A percentile compares a stretch with the other conserved stretches of the same genome.
phyloP scores from a whole-genome alignment of 805 yeast genomes.

The Schwanniomyces sp. region DNA sequence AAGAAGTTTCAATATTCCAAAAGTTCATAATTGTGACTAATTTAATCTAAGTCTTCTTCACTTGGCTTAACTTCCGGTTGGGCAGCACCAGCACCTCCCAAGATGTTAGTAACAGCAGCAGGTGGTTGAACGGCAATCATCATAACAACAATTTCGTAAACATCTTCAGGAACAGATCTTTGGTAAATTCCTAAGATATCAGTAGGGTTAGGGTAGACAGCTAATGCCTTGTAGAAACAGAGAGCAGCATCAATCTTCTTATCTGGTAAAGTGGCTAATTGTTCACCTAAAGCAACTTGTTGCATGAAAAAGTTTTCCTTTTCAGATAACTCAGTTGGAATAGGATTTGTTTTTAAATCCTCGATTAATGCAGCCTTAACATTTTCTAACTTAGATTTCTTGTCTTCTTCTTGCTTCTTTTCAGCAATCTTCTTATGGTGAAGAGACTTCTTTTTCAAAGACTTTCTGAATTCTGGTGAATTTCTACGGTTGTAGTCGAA shows the following conservation, averaged over 20 bases:
- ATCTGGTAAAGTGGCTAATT: conserved; percentile 63
- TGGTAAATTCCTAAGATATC: conserved; percentile 89
- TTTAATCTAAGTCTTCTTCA: conserved; percentile 35
- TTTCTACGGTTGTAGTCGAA: conserved; percentile 92
- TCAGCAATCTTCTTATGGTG: conserved; percentile 60
- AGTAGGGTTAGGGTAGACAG: conserved; percentile 92
- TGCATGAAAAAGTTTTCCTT: conserved; percentile 80
- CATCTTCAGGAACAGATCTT: conserved; percentile 77
- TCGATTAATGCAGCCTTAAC: conserved; percentile 61
- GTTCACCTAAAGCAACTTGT: conserved; percentile 85
- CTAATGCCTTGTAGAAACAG: conserved; percentile 88
- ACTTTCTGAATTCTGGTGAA: conserved; percentile 77
- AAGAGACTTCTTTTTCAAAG: conserved; percentile 62
- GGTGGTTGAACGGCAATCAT: conserved; percentile 94
- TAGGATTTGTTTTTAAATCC: conserved; percentile 69
- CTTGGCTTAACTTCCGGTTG: conserved; percentile 20
- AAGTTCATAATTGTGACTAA: background rate
- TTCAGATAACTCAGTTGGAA: conserved; percentile 66
- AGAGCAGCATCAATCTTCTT: conserved; percentile 82
- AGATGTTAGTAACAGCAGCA: conserved; percentile 65
- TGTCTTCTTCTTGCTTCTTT: conserved; percentile 54
- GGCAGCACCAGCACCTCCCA: conserved; percentile 34
- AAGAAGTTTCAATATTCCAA: background rate
- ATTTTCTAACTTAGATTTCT: conserved; percentile 57
- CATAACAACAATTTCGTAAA: conserved; percentile 80